Evolutionary conservation across 2,329 filamentous ascomycete species (phyloP), one percentile per base, ranked within the genome.

Genomic region (Nothophoma quercina): DNA sequence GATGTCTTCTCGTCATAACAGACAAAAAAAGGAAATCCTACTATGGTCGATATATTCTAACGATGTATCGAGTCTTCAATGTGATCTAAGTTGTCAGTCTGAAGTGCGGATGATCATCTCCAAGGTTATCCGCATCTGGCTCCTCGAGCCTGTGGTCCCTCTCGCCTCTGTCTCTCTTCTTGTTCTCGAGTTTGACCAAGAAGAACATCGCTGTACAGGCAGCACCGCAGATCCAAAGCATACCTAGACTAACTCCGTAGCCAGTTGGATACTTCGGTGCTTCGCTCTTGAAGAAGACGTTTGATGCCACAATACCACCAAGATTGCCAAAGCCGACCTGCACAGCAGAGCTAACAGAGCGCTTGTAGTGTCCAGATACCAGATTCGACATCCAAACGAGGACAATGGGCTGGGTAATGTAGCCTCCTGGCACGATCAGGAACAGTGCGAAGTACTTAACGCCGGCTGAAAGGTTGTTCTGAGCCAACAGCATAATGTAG

Each of bases 371-470:
- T 1, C 83, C 83, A 1, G 76, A 78, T 58, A 85, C 76, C 57
- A 83, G 83, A 64, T 86, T 85, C 50, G 77, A 78, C 18, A 86
- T 71, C 83, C 84, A 87, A 6, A 77, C 80, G 21, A 86, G 71
- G 1, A 77, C 75, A 33, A 86, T 77, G 1, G 84, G 83, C 54
- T 83, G 81, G 3, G 79, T 78, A 42, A 82, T 80, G 63, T 81
- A 85, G 2, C 79, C 79, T 13, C 84, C 83, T 7, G 74, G 73
- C 2, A 81, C 80, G 60, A 85, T 71, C 34, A 84, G 75, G 65
- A 82, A 85, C 35, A 84, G 70, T 8, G 82, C 82, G 42, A 82
- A 79, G 69, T 85, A 85, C 42, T 78, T 77, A 1, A 77, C 77
- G 7, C 75, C 76, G 3, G 78, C 71, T 0, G 79, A 72, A 15